Conservation (phyloP, 371 early-diverging fungal species). For the Zopfochytrium polystomum region DNA sequence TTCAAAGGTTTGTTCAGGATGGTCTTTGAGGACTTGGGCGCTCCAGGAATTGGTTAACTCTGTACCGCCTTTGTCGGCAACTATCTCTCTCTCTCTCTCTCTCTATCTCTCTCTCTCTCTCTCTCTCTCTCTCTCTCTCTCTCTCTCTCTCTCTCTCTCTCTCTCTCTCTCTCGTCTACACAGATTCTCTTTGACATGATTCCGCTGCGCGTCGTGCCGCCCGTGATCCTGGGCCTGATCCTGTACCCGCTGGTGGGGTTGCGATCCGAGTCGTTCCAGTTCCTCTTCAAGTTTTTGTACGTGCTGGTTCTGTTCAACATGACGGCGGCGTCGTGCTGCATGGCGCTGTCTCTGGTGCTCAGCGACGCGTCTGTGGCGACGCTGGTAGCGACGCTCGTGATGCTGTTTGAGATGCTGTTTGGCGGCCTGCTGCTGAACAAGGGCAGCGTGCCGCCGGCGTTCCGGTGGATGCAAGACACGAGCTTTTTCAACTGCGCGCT, state of each 20-base stretch:
- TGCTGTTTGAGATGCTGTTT: slow-evolving; percentile 89
- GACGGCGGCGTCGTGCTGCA: slow-evolving; percentile 73
- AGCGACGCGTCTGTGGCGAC: slow-evolving; percentile 74
- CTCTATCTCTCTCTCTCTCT: too few relatives aligned
- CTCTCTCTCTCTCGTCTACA: too few relatives aligned
- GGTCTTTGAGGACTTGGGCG: background rate
- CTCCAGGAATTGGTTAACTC: background rate
- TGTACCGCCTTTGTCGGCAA: too few relatives aligned
- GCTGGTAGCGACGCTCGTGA: slow-evolving; percentile 71
- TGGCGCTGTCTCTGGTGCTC: slow-evolving; percentile 72
- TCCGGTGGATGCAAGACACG: slow-evolving; percentile 65
- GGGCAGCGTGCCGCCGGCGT: slow-evolving; percentile 42
- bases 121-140: too few relatives aligned
- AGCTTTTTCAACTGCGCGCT: slow-evolving; percentile 88
- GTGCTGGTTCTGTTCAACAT: slow-evolving; percentile 85
- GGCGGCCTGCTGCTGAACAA: slow-evolving; percentile 88
- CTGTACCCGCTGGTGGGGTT: slow-evolving; percentile 86
- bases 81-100: too few relatives aligned
- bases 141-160: too few relatives aligned
- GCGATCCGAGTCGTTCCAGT: slow-evolving; percentile 59
- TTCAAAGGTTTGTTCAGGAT: background rate
- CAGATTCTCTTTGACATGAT: slow-evolving; percentile 74
- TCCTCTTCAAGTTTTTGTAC: slow-evolving; percentile 66
- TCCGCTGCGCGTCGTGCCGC: slow-evolving; percentile 77
- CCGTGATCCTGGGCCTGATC: slow-evolving; percentile 74